phyloP scores from a whole-genome alignment of 306 rosid genomes.

The Cucumis hystrix region DNA sequence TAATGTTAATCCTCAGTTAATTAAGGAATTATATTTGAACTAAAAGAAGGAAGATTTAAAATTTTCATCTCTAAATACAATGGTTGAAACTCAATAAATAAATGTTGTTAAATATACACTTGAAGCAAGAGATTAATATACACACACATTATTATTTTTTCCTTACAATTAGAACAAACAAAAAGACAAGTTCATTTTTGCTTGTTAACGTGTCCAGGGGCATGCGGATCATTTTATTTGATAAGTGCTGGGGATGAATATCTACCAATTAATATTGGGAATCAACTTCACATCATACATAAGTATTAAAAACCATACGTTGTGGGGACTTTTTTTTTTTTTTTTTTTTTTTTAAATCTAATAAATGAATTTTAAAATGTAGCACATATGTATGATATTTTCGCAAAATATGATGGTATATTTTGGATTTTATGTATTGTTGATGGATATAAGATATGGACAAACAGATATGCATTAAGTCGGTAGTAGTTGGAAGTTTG shows the following conservation, averaged over 20 bases:
- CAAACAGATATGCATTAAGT: no score
- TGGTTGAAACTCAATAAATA: no score
- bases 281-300: not conserved
- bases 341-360: no score
- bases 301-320: not conserved
- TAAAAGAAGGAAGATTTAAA: no score
- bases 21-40: no score
- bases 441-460: no score
- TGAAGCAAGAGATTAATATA: no score
- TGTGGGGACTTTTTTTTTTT: not conserved
- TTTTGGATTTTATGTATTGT: not conserved
- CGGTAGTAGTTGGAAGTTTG: no score
- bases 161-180: not conserved
- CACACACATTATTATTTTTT: not conserved
- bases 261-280: not conserved
- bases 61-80: no score
- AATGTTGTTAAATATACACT: no score
- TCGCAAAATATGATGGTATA: not conserved
- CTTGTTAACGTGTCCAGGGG: not conserved
- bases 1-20: no score
- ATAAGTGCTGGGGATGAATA: not conserved
- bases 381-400: not conserved
- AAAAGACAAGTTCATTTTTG: not conserved
- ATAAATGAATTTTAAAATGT: no score
- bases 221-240: not conserved